phyloP scores from a whole-genome alignment of 2,329 filamentous ascomycete species.

The Hypoxylon sp. region DNA sequence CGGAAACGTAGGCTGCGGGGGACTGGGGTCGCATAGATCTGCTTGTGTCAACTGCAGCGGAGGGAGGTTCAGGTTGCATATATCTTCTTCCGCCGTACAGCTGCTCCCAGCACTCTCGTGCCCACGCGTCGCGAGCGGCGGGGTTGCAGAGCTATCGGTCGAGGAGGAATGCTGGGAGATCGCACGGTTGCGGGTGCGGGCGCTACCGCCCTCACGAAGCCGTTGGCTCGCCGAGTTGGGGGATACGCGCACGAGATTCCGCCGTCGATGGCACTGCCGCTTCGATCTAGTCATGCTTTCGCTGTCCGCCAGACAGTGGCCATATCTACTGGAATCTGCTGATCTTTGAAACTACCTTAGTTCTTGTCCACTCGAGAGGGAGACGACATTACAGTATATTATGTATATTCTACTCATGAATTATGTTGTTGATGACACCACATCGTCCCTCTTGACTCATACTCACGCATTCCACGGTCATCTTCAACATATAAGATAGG shows the following conservation, averaged over 20 bases:
- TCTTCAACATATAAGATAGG: not conserved
- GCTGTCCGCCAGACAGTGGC: slow-evolving; percentile 47
- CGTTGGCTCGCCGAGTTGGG: slow-evolving; percentile 34
- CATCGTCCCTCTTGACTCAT: not conserved
- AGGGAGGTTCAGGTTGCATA: slow-evolving; percentile 11
- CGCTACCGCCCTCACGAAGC: not conserved
- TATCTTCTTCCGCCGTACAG: not conserved
- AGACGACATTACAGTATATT: not conserved
- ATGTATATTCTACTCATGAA: not conserved
- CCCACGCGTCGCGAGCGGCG: not conserved
- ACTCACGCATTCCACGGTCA: not conserved
- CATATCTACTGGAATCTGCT: slow-evolving; percentile 13
- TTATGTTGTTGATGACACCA: not conserved
- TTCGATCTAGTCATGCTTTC: slow-evolving; percentile 55
- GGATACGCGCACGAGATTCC: slow-evolving; percentile 42
- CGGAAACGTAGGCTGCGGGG: slow-evolving; percentile 8
- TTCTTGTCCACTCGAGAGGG: not conserved
- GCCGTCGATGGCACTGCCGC: slow-evolving; percentile 49
- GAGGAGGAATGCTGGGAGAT: not conserved
- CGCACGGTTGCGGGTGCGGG: slow-evolving; percentile 11
- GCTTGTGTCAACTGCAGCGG: slow-evolving; percentile 25
- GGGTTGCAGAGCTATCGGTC: slow-evolving; percentile 7
- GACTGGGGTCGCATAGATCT: slow-evolving; percentile 3
- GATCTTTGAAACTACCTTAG: not conserved
- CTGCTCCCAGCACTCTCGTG: not conserved